A percentile compares a stretch with the other conserved stretches of the same genome.
Evolutionary conservation across 2,329 filamentous ascomycete species (phyloP).

Genomic region (Trichoderma atrobrunneum): DNA sequence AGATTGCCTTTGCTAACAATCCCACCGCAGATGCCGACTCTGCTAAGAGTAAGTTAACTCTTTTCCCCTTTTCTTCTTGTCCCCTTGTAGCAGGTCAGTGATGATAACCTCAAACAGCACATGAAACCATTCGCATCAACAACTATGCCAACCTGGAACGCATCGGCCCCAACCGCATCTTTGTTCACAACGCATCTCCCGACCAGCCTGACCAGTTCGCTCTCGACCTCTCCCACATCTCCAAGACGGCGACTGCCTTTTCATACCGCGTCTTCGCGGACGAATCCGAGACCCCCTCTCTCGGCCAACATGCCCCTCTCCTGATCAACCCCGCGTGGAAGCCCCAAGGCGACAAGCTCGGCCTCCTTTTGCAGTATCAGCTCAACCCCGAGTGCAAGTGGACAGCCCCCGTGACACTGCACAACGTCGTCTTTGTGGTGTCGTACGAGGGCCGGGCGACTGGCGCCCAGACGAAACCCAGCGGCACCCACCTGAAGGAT

Average conservation of each 20-base stretch:
- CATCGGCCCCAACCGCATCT: conserved; percentile 89
- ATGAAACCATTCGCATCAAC: conserved; percentile 75
- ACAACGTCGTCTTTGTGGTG: conserved; percentile 72
- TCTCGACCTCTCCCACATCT: conserved; percentile 68
- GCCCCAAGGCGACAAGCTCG: conserved; percentile 78
- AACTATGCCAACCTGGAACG: conserved; percentile 87
- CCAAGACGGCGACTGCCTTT: conserved; percentile 77
- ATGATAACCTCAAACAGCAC: conserved; percentile 29
- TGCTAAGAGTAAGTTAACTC: conserved; percentile 45
- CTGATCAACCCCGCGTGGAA: conserved; percentile 78
- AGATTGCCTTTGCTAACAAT: conserved; percentile 86
- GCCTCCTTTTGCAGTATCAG: conserved; percentile 78
- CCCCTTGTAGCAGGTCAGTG: too few relatives aligned
- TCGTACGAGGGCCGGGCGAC: conserved; percentile 67
- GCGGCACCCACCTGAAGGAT: conserved; percentile 75
- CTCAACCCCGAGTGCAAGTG: conserved; percentile 68
- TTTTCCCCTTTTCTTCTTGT: background rate
- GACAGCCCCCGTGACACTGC: conserved; percentile 44
- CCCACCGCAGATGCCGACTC: conserved; percentile 42
- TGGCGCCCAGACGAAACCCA: conserved; percentile 72
- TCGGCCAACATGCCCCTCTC: conserved; percentile 64
- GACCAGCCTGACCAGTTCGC: conserved; percentile 76
- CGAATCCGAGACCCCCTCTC: conserved; percentile 43
- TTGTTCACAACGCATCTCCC: conserved; percentile 66
- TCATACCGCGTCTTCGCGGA: conserved; percentile 86